phyloP scores from a whole-genome alignment of 441 rosid genomes.

The Daphne laureola region DNA sequence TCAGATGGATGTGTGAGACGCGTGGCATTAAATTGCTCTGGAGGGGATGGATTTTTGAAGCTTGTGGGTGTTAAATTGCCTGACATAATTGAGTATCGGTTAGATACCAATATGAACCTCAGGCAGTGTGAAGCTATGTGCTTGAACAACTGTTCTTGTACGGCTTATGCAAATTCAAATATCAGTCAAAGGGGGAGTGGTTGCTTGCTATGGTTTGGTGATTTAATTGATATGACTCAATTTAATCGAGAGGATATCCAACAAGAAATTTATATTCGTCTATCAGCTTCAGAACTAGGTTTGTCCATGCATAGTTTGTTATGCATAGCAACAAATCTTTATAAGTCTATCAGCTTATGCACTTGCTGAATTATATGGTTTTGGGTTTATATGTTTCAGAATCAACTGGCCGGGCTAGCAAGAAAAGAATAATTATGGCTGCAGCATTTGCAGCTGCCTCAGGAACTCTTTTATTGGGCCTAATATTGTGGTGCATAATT shows the following conservation, averaged over 20 bases:
- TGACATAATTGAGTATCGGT: conserved; percentile 9
- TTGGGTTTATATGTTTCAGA: neutral
- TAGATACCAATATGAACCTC: conserved; percentile 11
- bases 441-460: too few species aligned
- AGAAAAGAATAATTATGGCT: neutral
- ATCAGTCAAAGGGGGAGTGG: conserved; percentile 14
- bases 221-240: conserved; percentile 14
- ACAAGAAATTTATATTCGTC: conserved; percentile 11
- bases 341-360: too few species aligned
- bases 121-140: conserved; percentile 14
- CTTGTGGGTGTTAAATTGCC: conserved; percentile 13
- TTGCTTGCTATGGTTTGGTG: conserved; percentile 18
- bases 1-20: conserved; percentile 16
- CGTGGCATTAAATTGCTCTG: conserved; percentile 3
- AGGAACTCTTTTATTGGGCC: too few species aligned
- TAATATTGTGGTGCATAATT: too few species aligned
- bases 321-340: too few species aligned
- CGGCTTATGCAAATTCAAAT: conserved; percentile 18
- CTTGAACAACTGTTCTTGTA: conserved; percentile 20
- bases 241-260: neutral
- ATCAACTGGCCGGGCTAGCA: neutral
- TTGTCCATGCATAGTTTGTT: neutral
- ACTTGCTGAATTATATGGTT: neutral
- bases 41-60: conserved; percentile 11
- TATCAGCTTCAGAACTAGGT: conserved; percentile 10